Conservation (phyloP, 2,329 filamentous ascomycete genomes). For the Aspergillus ruber region DNA sequence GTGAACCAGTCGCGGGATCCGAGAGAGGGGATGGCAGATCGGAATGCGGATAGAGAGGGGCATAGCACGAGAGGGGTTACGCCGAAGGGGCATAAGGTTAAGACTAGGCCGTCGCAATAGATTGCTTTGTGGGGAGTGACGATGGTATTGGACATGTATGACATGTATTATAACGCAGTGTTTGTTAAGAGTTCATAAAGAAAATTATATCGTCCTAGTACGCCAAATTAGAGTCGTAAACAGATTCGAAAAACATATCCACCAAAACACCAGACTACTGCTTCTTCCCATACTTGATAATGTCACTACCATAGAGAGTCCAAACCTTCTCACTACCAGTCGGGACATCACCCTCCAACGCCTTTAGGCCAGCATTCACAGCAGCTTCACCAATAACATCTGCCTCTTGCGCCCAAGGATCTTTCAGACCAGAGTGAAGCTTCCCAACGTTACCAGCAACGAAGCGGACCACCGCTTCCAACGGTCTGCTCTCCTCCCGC, state of each 20-base stretch:
- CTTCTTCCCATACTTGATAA: conserved; percentile 25
- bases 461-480: conserved; percentile 52
- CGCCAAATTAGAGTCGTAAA: too few relatives aligned
- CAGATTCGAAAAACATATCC: background rate
- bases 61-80: conserved; percentile 34
- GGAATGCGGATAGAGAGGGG: conserved; percentile 28
- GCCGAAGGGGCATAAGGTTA: conserved; percentile 18
- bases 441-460: conserved; percentile 52
- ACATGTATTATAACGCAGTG: background rate
- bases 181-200: background rate
- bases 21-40: conserved; percentile 40
- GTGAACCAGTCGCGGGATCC: conserved; percentile 46
- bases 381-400: conserved; percentile 55
- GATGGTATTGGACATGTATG: too few relatives aligned
- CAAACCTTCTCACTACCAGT: conserved; percentile 36
- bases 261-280: background rate
- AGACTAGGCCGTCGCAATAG: background rate
- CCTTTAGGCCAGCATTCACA: conserved; percentile 33
- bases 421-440: conserved; percentile 50
- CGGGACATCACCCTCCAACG: conserved; percentile 34
- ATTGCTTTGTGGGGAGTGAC: background rate
- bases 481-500: conserved; percentile 54
- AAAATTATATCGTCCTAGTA: too few relatives aligned
- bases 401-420: conserved; percentile 67
- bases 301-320: conserved; percentile 31